These are phyloP conservation scores for Vitis hybrid DNA, from an alignment of 177 flowering plant species.

Conservation along the genomic window DNA sequence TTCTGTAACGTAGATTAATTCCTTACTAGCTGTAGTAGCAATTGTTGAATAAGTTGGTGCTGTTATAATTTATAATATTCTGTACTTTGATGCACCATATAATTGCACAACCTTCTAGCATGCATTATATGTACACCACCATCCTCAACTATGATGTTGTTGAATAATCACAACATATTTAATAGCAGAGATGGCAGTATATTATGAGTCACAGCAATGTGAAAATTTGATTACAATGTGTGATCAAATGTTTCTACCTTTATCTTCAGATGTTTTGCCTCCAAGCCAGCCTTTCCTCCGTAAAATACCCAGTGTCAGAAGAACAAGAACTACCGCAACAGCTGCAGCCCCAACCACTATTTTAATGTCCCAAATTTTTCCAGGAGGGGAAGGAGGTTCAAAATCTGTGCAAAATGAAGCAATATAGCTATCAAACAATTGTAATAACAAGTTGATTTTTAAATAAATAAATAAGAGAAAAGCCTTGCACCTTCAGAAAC, in stretches of 20 bases:
- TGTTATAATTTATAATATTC: no score
- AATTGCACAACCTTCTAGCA: no score
- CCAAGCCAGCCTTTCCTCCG: constrained; percentile 47
- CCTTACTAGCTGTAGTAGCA: no score
- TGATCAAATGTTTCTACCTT: constrained; percentile 35
- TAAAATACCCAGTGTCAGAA: constrained; percentile 29
- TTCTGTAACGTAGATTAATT: no score
- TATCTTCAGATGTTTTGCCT: constrained; percentile 31
- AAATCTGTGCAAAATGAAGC: constrained; percentile 43
- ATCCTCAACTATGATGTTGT: no score
- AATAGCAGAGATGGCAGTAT: background rate
- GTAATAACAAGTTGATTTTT: background rate
- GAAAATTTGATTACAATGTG: background rate
- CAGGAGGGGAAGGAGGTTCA: constrained; percentile 37
- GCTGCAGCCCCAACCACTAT: constrained; percentile 26
- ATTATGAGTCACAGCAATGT: background rate
- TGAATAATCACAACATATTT: no score
- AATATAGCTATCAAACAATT: background rate
- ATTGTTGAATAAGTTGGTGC: no score
- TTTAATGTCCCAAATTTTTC: constrained; percentile 17
- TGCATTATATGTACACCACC: no score
- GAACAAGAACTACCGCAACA: constrained; percentile 25
- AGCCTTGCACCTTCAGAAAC: no score
- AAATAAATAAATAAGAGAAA: background rate
- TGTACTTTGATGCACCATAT: no score